Conservation (phyloP, 78 protist genomes). For the Protostelium mycophagum region DNA sequence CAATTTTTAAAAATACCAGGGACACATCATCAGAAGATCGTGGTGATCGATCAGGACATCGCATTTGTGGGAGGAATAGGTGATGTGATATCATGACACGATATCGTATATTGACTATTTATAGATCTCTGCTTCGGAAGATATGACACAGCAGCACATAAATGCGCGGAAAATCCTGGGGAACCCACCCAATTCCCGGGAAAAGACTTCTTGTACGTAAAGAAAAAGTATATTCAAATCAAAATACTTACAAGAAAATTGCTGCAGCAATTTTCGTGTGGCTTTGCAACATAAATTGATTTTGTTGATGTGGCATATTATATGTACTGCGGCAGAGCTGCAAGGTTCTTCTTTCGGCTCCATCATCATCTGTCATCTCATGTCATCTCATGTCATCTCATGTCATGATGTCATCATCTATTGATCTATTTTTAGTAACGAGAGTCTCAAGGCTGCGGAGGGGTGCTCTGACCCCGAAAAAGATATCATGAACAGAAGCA, state of each 20-base stretch:
- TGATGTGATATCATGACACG: neutral
- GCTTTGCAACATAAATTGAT: too few species aligned
- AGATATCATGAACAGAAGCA: conserved; percentile 27
- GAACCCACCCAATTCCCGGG: conserved; percentile 10
- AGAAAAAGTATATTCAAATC: too few species aligned
- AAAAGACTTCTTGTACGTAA: conserved; percentile 42
- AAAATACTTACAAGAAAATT: too few species aligned
- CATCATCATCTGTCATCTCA: too few species aligned
- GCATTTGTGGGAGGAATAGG: conserved; percentile 65
- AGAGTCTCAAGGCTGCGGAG: neutral
- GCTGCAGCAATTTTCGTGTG: too few species aligned
- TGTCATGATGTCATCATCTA: neutral
- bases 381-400: conserved; percentile 3
- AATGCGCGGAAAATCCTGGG: neutral
- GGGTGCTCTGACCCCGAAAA: neutral
- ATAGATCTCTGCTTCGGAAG: conserved; percentile 6
- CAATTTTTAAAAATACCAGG: conserved; percentile 21
- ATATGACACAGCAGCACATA: neutral
- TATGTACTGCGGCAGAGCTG: too few species aligned
- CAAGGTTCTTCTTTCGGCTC: too few species aligned
- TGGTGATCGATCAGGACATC: conserved; percentile 31
- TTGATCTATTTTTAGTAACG: neutral
- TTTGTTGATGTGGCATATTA: too few species aligned
- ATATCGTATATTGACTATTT: neutral
- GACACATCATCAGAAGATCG: conserved; percentile 67